Percentiles rank a stretch among this genome's conserved stretches.
Conservation (phyloP, 2,329 filamentous ascomycete genomes). For the Apiospora rasikravindrae region DNA sequence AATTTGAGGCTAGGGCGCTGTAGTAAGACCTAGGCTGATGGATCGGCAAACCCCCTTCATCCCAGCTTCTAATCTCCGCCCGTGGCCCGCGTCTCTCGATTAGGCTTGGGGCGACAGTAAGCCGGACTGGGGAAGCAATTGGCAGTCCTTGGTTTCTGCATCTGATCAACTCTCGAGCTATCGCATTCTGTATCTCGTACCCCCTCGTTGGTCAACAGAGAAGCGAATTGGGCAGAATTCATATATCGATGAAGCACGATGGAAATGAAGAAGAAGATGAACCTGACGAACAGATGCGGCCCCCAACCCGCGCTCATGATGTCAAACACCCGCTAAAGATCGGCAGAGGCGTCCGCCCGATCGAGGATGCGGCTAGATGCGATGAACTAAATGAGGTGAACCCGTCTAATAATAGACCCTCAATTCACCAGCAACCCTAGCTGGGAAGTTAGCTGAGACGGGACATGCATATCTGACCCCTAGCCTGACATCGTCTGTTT, state of each 20-base stretch:
- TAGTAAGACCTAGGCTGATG: conserved; percentile 5
- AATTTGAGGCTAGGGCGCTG: not conserved
- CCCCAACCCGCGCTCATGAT: not conserved
- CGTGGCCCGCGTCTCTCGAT: not conserved
- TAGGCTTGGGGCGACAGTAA: not conserved
- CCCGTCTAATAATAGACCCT: not conserved
- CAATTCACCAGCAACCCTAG: not conserved
- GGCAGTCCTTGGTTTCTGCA: not conserved
- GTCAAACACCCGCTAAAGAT: not conserved
- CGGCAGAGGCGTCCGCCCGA: not conserved
- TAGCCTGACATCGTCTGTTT: no score
- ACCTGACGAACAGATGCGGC: not conserved
- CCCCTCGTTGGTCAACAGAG: not conserved
- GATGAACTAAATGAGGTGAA: not conserved
- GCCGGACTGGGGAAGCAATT: not conserved
- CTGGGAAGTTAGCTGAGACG: not conserved
- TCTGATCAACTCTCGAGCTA: not conserved
- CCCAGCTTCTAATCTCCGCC: not conserved
- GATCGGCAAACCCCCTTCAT: not conserved
- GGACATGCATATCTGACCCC: not conserved
- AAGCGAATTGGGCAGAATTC: not conserved
- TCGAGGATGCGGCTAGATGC: not conserved
- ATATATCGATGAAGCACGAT: not conserved
- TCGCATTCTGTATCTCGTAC: no score
- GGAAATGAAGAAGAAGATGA: not conserved